These are phyloP conservation scores for Psidium guajava DNA, from an alignment of 345 rosid species.

Conservation along the genomic window DNA sequence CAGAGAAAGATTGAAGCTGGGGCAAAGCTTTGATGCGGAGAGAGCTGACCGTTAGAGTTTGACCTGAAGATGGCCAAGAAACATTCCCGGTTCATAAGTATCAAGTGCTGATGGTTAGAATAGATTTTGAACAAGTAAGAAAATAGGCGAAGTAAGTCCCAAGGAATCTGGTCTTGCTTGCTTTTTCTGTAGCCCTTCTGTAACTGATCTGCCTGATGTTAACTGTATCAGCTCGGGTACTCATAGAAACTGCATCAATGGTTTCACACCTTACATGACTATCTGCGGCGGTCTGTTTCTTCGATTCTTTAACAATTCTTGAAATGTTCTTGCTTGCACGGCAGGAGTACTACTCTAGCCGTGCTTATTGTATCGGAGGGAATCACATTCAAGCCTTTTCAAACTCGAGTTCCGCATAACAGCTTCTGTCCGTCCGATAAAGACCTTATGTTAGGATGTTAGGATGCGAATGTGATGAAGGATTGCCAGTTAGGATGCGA, in stretches of 20 bases:
- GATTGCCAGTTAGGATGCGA: neutral
- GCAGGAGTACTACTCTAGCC: neutral
- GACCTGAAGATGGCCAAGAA: neutral
- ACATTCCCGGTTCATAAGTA: neutral
- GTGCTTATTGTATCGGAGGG: neutral
- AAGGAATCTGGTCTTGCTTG: neutral
- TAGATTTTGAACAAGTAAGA: neutral
- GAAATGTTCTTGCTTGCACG: neutral
- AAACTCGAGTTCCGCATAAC: neutral
- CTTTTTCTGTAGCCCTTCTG: neutral
- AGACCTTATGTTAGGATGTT: neutral
- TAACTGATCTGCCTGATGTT: neutral
- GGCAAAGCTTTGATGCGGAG: constrained; percentile 5
- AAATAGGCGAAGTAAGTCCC: neutral
- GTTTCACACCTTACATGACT: neutral
- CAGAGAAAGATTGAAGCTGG: constrained; percentile 36
- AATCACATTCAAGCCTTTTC: neutral
- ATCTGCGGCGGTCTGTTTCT: neutral
- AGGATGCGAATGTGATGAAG: neutral
- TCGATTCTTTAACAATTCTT: neutral
- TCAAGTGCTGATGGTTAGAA: neutral
- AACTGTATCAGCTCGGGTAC: neutral
- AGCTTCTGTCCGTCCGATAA: neutral
- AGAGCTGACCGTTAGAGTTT: neutral
- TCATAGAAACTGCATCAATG: neutral